Conservation (phyloP, 2,329 filamentous ascomycete genomes). For the Alternaria dauci region DNA sequence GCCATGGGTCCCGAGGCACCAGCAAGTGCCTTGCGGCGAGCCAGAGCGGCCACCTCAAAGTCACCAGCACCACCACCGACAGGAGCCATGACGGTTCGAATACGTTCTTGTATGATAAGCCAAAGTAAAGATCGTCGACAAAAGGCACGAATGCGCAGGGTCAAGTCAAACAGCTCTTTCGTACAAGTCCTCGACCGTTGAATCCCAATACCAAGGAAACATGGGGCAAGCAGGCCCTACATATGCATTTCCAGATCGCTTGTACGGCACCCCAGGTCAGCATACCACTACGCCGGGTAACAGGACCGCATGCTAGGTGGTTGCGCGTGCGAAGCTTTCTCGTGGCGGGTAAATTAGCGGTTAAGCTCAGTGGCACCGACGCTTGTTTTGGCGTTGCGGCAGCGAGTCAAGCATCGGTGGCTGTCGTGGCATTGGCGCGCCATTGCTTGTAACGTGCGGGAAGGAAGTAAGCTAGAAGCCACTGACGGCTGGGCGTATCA, state of each 20-base stretch:
- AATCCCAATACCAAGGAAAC: conserved; percentile 3
- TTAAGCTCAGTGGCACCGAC: conserved; percentile 15
- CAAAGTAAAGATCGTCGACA: not conserved
- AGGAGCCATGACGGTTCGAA: conserved; percentile 47
- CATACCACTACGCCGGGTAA: conserved; percentile 4
- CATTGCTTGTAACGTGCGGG: conserved; percentile 2
- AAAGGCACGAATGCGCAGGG: not conserved
- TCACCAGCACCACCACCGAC: conserved; percentile 42
- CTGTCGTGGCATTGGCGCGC: not conserved
- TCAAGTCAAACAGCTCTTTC: conserved; percentile 3
- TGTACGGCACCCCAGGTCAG: not conserved
- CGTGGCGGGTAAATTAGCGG: conserved; percentile 10
- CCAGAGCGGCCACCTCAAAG: conserved; percentile 53
- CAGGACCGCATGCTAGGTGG: conserved; percentile 4
- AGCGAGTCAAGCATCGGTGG: conserved; percentile 8
- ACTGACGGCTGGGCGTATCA: conserved; percentile 1
- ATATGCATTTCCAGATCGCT: conserved; percentile 11
- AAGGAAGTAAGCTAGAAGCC: conserved; percentile 1
- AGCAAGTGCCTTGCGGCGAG: conserved; percentile 52
- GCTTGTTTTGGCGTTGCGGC: conserved; percentile 1
- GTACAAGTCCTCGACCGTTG: conserved; percentile 9
- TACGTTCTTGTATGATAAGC: conserved; percentile 3
- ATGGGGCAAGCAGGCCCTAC: conserved; percentile 7
- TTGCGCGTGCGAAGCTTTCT: conserved; percentile 4
- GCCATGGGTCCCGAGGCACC: conserved; percentile 56